These are phyloP conservation scores for Heteromeles arbutifolia DNA, from an alignment of 306 rosid genomes.

Conservation along the genomic window DNA sequence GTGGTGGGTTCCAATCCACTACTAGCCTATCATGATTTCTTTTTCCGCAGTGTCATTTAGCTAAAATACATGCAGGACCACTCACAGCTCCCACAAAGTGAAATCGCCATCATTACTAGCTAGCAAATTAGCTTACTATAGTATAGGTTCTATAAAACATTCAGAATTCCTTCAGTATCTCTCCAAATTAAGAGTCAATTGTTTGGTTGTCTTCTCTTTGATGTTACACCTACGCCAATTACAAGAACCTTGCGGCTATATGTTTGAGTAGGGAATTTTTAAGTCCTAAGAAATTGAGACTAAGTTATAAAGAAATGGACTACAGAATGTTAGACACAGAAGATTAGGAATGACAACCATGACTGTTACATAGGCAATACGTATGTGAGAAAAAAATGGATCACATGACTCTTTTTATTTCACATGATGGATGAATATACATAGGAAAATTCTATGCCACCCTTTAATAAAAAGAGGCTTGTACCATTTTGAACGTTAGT, in stretches of 20 bases:
- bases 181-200: neutral
- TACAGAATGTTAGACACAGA: neutral
- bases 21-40: conserved; percentile 38
- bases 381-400: neutral
- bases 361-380: neutral
- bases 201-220: neutral
- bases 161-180: neutral
- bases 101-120: neutral
- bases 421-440: neutral
- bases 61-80: conserved; percentile 40
- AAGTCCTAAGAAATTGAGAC: neutral
- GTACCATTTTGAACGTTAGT: neutral
- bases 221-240: neutral
- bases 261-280: neutral
- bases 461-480: neutral
- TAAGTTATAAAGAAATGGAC: neutral
- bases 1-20: conserved; percentile 32
- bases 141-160: neutral
- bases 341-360: neutral
- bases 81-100: neutral
- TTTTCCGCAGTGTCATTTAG: neutral
- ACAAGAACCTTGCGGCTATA: neutral
- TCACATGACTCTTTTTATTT: neutral
- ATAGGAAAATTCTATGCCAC: neutral
- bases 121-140: neutral